Evolutionary conservation across 352 stramenopile species (phyloP).

Genomic region (Peronosclerospora sorghi): DNA sequence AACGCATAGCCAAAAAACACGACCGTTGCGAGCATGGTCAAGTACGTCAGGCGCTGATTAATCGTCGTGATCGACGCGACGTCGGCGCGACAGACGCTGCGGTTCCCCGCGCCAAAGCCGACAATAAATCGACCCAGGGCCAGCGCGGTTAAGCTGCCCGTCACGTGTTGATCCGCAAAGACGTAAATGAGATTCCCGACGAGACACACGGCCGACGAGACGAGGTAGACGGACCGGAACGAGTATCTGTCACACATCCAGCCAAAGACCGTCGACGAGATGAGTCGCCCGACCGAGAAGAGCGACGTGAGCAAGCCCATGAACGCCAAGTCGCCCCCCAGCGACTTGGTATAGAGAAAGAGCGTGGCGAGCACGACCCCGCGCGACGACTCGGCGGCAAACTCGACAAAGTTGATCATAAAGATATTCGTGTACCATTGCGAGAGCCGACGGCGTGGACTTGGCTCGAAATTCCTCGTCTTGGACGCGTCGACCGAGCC

Average conservation of each 20-base stretch:
- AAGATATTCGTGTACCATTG: conserved; percentile 60
- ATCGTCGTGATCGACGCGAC: conserved; percentile 54
- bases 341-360: conserved; percentile 72
- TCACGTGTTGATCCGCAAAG: conserved; percentile 45
- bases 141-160: conserved; percentile 37
- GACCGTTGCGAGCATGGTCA: conserved; percentile 58
- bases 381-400: conserved; percentile 57
- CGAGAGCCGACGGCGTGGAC: conserved; percentile 18
- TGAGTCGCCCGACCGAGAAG: conserved; percentile 57
- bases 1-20: conserved; percentile 63
- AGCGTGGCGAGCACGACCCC: conserved; percentile 63
- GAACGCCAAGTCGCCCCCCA: conserved; percentile 52
- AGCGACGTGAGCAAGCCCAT: conserved; percentile 67
- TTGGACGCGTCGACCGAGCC: conserved; percentile 8
- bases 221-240: conserved; percentile 63
- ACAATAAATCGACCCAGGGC: conserved; percentile 53
- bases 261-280: conserved; percentile 63
- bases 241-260: conserved; percentile 74
- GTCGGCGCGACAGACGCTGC: conserved; percentile 56
- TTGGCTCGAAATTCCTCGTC: background rate
- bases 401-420: conserved; percentile 75
- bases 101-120: conserved; percentile 60
- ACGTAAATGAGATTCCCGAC: conserved; percentile 59
- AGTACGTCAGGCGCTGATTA: conserved; percentile 54
- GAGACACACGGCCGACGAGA: conserved; percentile 52